Evolutionary conservation across 2,329 filamentous ascomycete genomes (phyloP), one percentile per base, ranked within the genome.

Genomic region (Beauveria brongniartii): DNA sequence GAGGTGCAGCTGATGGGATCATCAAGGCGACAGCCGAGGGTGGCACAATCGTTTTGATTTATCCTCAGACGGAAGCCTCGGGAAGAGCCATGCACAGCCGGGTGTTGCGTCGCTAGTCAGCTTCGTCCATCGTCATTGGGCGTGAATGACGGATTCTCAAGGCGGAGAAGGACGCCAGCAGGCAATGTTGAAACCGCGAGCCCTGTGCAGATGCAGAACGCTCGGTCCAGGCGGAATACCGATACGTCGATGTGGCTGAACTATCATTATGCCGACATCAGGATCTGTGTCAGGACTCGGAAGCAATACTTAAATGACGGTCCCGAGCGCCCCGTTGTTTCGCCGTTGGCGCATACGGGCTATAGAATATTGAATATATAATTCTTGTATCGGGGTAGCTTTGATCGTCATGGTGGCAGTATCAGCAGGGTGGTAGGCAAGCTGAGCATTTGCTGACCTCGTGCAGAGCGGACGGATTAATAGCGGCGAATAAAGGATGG

Each of bases 221-320:
- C 40, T 46, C 40, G 56, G 56, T 26, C 47, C 56, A 48, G 37
- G 37, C 48, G 24, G 56, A 44, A 59, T 9, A 20, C n/a, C 18
- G 26, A 51, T 48, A 10, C 34, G 26, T 46, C 40, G 54, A 55
- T 59, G 56, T 44, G 56, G 56, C 56, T 53, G 56, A 50, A 18
- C 34, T 37, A 16, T n/a, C 18, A 43, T 43, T 37, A 51, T 59
- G 48, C 26, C 48, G 8, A 56, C 26, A 37, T 37, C 34, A 53
- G 20, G 50, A 24, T 34, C 12, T 14, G 5, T 37, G 34, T 14
- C 10, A 22, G 16, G 30, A 40, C 20, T 22, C 50, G 40, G 9
- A 55, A 26, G 24, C 22, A 28, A 28, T 28, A 28, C 14, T 7
- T 24, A 18, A 16, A 12, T 44, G 20, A 26, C 41, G 26, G 41